Percentiles rank a stretch among this genome's conserved stretches.
Conservation (phyloP, 2,329 filamentous ascomycete genomes). For the Triangularia setosa region DNA sequence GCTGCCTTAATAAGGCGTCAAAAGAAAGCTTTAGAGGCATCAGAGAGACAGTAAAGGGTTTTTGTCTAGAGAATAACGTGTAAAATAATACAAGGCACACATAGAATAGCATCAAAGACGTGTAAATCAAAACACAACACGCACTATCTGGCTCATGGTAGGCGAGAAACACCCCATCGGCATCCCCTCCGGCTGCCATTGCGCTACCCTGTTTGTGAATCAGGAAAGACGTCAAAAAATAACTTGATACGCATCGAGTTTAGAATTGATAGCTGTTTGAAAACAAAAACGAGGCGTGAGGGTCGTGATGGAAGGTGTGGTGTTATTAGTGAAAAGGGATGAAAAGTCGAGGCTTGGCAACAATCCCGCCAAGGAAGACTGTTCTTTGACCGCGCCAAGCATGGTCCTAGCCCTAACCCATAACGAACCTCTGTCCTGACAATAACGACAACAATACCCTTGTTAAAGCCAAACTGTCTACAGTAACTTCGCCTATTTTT, state of each 20-base stretch:
- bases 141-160: conserved; percentile 39
- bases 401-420: too few species aligned
- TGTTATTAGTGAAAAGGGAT: not conserved
- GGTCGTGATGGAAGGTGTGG: not conserved
- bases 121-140: conserved; percentile 1
- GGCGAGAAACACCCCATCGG: conserved; percentile 30
- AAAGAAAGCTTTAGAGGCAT: too few species aligned
- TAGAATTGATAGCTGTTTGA: not conserved
- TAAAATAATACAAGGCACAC: not conserved
- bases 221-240: too few species aligned
- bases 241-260: too few species aligned
- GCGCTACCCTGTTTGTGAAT: not conserved
- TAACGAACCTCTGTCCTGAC: too few species aligned
- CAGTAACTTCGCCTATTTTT: too few species aligned
- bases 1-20: too few species aligned
- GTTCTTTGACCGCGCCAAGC: too few species aligned
- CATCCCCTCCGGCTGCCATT: conserved; percentile 15
- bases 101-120: not conserved
- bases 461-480: too few species aligned
- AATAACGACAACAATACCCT: too few species aligned
- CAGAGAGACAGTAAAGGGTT: too few species aligned
- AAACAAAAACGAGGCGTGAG: not conserved
- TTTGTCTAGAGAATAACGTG: not conserved
- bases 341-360: not conserved
- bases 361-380: not conserved